phyloP scores from a whole-genome alignment of 2,329 filamentous ascomycete genomes.

The Fusarium sp. region DNA sequence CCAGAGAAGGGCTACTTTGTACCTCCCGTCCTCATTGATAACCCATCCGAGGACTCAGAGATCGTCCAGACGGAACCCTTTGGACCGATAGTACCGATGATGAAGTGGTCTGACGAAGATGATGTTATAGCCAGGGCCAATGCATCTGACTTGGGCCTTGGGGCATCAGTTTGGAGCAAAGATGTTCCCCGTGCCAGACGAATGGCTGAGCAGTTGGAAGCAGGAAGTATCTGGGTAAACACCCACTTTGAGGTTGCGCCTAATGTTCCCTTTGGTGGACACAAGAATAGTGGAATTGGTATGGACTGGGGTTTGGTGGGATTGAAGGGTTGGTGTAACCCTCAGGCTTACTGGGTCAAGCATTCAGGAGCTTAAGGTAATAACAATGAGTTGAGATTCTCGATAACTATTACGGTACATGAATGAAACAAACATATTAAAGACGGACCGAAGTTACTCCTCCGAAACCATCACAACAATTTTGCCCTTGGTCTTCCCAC shows the following conservation, averaged over 20 bases:
- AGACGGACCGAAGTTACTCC: background rate
- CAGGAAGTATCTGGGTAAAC: constrained; percentile 72
- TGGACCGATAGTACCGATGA: constrained; percentile 70
- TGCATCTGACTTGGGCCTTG: constrained; percentile 63
- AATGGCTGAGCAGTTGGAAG: constrained; percentile 66
- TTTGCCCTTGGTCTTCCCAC: constrained; percentile 25
- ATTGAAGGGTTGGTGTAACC: constrained; percentile 27
- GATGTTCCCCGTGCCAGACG: constrained; percentile 62
- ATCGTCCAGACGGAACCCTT: constrained; percentile 67
- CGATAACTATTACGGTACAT: background rate
- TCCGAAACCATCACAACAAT: constrained; percentile 11
- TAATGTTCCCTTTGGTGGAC: constrained; percentile 59
- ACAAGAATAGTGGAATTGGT: constrained; percentile 64
- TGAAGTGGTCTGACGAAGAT: constrained; percentile 70
- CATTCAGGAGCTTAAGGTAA: background rate
- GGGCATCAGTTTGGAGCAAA: constrained; percentile 67
- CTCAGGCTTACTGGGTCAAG: constrained; percentile 11
- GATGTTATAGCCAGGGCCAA: constrained; percentile 70
- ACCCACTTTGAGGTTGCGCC: constrained; percentile 55
- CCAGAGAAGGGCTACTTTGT: constrained; percentile 64
- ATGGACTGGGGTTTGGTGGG: constrained; percentile 55
- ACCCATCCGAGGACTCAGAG: constrained; percentile 66
- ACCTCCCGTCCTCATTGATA: constrained; percentile 69
- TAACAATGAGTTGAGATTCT: background rate
- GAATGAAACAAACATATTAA: background rate